phyloP scores from a whole-genome alignment of 2,329 filamentous ascomycete genomes.

The Cordyceps cicadae region DNA sequence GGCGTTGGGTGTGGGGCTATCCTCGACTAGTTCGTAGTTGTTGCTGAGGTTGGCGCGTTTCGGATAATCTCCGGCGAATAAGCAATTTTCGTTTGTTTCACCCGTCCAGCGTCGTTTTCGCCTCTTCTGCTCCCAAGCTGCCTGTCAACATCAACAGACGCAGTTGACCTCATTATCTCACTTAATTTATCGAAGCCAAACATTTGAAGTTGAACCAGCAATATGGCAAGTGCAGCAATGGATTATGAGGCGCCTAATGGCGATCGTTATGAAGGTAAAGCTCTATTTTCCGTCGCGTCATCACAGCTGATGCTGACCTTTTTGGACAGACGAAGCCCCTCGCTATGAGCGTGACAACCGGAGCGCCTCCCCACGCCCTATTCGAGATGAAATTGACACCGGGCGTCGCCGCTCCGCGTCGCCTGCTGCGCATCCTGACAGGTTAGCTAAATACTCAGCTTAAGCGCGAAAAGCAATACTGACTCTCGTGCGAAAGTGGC shows the following conservation, averaged over 20 bases:
- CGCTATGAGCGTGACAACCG: slow-evolving; percentile 60
- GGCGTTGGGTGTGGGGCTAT: neutral
- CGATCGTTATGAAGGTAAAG: slow-evolving; percentile 57
- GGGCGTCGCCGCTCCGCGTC: slow-evolving; percentile 55
- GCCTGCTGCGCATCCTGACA: slow-evolving; percentile 44
- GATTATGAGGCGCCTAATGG: slow-evolving; percentile 62
- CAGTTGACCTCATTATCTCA: neutral
- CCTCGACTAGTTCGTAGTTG: neutral
- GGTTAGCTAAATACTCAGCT: slow-evolving; percentile 7
- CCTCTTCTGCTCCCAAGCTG: neutral
- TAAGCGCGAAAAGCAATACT: neutral
- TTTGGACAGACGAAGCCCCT: slow-evolving; percentile 48
- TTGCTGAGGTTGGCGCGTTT: neutral
- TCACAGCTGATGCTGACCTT: neutral
- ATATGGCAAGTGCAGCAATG: slow-evolving; percentile 59
- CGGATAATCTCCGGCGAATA: neutral
- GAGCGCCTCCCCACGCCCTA: slow-evolving; percentile 55
- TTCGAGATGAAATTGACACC: slow-evolving; percentile 53
- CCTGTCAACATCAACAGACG: slow-evolving; percentile 9
- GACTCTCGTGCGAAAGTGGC: slow-evolving; percentile 24
- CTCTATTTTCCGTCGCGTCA: neutral
- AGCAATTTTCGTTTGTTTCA: neutral
- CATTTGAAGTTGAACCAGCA: slow-evolving; percentile 13
- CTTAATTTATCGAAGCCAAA: neutral
- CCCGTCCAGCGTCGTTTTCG: slow-evolving; percentile 5